Percentiles rank a stretch among this genome's conserved stretches.
These are phyloP conservation scores for Apiotrichum gamsii DNA, from an alignment of 1,284 basidiomycete genomes.

Conservation along the genomic window DNA sequence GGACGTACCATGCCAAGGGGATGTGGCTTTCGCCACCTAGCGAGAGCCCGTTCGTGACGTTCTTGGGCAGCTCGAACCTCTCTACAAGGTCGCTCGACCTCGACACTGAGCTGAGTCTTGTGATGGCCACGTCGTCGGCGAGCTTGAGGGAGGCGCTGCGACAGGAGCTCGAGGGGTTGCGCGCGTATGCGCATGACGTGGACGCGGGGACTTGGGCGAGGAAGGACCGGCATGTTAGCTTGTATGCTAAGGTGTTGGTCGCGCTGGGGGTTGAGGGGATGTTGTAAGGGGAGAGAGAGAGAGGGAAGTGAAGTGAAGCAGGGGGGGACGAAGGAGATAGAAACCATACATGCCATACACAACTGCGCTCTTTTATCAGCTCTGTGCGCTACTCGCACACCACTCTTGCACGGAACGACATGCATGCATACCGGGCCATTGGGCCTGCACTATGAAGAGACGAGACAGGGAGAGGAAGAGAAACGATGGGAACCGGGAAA, in stretches of 20 bases:
- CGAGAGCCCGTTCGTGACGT: slow-evolving; percentile 61
- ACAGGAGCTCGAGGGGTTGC: slow-evolving; percentile 49
- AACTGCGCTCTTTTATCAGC: too few species aligned
- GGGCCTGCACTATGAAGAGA: too few species aligned
- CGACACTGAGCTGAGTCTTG: slow-evolving; percentile 87
- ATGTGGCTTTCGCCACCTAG: slow-evolving; percentile 65
- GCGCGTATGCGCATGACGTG: slow-evolving; percentile 48
- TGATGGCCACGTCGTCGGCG: slow-evolving; percentile 64
- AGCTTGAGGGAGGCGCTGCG: slow-evolving; percentile 45
- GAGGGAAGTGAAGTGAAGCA: too few species aligned
- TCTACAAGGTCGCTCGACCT: slow-evolving; percentile 84
- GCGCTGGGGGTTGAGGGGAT: slow-evolving; percentile 47
- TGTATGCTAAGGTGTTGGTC: slow-evolving; percentile 62
- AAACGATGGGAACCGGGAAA: too few species aligned
- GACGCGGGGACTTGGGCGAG: slow-evolving; percentile 49
- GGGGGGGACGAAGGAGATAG: too few species aligned
- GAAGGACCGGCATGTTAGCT: slow-evolving; percentile 60
- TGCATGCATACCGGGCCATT: too few species aligned
- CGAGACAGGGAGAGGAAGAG: too few species aligned
- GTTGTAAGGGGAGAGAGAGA: slow-evolving; percentile 23
- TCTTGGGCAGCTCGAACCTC: slow-evolving; percentile 94
- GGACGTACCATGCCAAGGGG: slow-evolving; percentile 99
- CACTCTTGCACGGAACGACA: too few species aligned
- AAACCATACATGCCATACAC: too few species aligned
- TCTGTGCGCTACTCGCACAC: too few species aligned